These are phyloP conservation scores for Hymenoscyphus repandus DNA, from an alignment of 2,329 filamentous ascomycete genomes.

Conservation along the genomic window DNA sequence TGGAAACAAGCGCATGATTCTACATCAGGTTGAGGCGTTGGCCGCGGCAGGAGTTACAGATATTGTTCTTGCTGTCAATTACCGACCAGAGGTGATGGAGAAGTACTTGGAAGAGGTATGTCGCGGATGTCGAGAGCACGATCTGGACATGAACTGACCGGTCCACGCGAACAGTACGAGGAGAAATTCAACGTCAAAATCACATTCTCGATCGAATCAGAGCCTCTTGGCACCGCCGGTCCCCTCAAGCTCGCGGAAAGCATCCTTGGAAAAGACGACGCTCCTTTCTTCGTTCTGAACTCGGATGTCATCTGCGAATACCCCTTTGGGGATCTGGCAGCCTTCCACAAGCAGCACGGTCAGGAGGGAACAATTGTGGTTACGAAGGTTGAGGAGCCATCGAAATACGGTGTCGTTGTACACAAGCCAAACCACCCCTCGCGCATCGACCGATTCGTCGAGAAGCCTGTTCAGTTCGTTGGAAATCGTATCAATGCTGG, in stretches of 20 bases:
- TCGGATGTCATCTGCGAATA: conserved; percentile 98
- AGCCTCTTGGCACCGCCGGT: conserved; percentile 91
- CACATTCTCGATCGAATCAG: conserved; percentile 92
- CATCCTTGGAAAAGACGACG: conserved; percentile 87
- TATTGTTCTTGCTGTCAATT: conserved; percentile 98
- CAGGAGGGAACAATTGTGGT: conserved; percentile 97
- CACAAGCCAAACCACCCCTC: conserved; percentile 90
- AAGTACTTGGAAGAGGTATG: conserved; percentile 81
- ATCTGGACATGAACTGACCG: conserved; percentile 4
- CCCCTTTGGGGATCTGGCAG: conserved; percentile 82
- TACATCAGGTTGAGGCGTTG: conserved; percentile 94
- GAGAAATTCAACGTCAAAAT: conserved; percentile 90
- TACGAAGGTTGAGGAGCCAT: conserved; percentile 98
- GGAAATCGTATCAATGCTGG: conserved; percentile 98
- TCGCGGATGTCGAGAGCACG: background rate
- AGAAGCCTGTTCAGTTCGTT: conserved; percentile 98
- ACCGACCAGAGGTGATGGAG: conserved; percentile 97
- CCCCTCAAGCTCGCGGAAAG: conserved; percentile 92
- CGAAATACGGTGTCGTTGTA: conserved; percentile 97
- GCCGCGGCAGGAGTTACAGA: conserved; percentile 92
- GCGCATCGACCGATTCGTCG: conserved; percentile 96
- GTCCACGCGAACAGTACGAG: conserved; percentile 60
- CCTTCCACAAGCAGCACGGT: conserved; percentile 89
- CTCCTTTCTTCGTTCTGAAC: conserved; percentile 97
- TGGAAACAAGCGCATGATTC: conserved; percentile 98